Base-by-base conservation (phyloP, 768 basidiomycete species). In the Rhizopogon vinicolor region DNA sequence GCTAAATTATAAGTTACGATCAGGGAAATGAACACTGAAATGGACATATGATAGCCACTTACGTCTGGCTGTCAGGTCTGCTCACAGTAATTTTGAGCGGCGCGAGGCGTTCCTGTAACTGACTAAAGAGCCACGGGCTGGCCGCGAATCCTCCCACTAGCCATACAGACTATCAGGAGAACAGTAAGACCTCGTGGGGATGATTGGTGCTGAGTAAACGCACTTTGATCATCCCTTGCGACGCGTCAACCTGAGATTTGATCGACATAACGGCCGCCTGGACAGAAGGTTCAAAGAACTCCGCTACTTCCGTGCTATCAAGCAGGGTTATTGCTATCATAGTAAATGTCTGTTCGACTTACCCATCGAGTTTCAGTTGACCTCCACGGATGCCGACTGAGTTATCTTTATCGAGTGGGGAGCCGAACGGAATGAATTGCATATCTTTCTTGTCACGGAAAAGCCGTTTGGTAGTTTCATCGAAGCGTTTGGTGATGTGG, bases 131-230 rank as follows among this genome's bases (percentile, higher is more conserved):
- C 87, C 89, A 91, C 1, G 87, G 86, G 56, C 86, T 89, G 0
- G 89, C 88, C 2, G 89, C 89, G 60, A 90, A 91, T 45, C 89
- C 89, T 63, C 89, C 89, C 9, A 91, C 89, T 22, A 91, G 73
- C 75, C 89, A 91, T 5, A 91, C 83, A n/a, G 86, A 89, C 86
- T 89, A 54, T 25, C 35, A 54, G 51, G 51, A 61, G 44, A 62
- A 40, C 43, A 18, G 35, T 53, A 40, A 56, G 35, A 1, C 45
- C 39, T n/a, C 37, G 5, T 60, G 14, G 19, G 2, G 45, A 19
- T 59, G 41, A 28, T 41, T 19, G n/a, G 22, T 33, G 39, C 28
- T 12, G 10, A 55, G 44, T 48, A 42, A 0, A 62, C 54, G 52
- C 39, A 86, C 87, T 72, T 80, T 85, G 61, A 91, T 86, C 61